Evolutionary conservation across 192 early-diverging fungal species (phyloP).

Genomic region (Coemansia sp.): DNA sequence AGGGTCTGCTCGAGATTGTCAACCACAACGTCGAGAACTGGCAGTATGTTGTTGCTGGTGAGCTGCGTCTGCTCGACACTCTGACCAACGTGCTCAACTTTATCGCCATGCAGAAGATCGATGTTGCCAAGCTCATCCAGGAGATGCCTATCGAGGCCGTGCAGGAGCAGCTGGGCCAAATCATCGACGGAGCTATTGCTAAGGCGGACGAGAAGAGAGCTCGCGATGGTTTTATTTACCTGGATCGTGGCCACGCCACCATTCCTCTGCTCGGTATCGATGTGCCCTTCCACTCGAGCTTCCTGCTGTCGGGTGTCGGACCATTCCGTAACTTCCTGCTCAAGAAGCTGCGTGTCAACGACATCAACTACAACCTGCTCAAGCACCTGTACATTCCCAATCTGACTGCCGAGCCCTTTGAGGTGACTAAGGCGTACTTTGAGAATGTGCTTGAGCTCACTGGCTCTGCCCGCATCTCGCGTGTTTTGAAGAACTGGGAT

Average conservation of each 20-base stretch:
- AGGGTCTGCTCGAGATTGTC: constrained; percentile 86
- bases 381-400: constrained; percentile 88
- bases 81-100: constrained; percentile 83
- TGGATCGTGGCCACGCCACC: constrained; percentile 86
- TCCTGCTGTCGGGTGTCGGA: constrained; percentile 85
- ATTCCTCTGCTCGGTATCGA: constrained; percentile 91
- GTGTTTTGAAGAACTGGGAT: constrained; percentile 78
- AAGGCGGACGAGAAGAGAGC: constrained; percentile 63
- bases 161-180: constrained; percentile 72
- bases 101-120: constrained; percentile 80
- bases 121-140: constrained; percentile 78
- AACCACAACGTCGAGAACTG: constrained; percentile 97
- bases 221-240: constrained; percentile 60
- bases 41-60: constrained; percentile 94
- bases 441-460: constrained; percentile 69
- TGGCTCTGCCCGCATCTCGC: constrained; percentile 67
- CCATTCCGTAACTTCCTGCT: constrained; percentile 89
- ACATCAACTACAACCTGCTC: constrained; percentile 78
- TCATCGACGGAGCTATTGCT: constrained; percentile 68
- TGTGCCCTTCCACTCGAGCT: constrained; percentile 94
- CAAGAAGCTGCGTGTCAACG: constrained; percentile 78
- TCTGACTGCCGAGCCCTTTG: constrained; percentile 86
- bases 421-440: constrained; percentile 71
- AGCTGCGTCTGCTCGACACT: constrained; percentile 73
- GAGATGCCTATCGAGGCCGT: constrained; percentile 83